Conservation (phyloP, 176 grass and related monocot genomes). For the Aegilops longissima region DNA sequence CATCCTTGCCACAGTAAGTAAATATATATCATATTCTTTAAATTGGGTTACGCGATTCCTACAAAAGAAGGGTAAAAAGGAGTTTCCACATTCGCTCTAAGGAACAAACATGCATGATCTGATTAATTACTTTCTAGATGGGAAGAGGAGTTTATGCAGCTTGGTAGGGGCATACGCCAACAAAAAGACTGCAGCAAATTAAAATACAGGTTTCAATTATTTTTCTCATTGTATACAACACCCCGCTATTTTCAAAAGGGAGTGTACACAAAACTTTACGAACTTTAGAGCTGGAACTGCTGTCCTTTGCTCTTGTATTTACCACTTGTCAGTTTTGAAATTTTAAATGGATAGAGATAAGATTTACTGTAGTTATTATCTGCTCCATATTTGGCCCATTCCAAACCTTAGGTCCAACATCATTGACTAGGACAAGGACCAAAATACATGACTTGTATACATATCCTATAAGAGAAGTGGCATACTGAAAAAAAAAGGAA, state of each 20-base stretch:
- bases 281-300: background rate
- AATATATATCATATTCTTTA: background rate
- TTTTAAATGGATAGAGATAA: background rate
- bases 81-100: background rate
- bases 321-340: background rate
- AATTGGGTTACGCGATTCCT: background rate
- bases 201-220: background rate
- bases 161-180: background rate
- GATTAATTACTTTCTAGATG: background rate
- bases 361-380: background rate
- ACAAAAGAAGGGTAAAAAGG: background rate
- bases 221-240: background rate
- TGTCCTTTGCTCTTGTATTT: background rate
- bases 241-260: background rate
- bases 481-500: background rate
- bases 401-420: background rate
- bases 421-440: background rate
- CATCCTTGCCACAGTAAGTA: background rate
- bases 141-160: background rate
- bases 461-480: background rate
- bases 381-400: background rate
- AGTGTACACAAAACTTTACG: background rate
- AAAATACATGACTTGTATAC: background rate
- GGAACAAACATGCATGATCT: background rate
- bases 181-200: background rate